Conservation (phyloP, 208 protist species). For the Trypanosoma melophagium region DNA sequence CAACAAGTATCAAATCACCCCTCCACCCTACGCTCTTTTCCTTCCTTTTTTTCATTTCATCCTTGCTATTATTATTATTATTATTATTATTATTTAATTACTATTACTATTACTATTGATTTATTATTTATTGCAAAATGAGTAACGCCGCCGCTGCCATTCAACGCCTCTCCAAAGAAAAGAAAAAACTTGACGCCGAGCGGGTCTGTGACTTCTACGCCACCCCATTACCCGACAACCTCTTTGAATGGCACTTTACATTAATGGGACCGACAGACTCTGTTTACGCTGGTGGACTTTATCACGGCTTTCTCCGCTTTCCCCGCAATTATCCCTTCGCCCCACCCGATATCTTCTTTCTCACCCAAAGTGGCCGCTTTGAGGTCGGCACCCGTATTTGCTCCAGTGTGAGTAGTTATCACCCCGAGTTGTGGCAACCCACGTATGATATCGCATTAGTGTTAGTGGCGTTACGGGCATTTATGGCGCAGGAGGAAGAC, state of each 20-base stretch:
- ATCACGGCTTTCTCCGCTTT: slow-evolving; percentile 84
- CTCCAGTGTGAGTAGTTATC: slow-evolving; percentile 83
- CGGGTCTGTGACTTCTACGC: slow-evolving; percentile 68
- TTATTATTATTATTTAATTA: too few relatives aligned
- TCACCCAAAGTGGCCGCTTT: slow-evolving; percentile 90
- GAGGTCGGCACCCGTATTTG: slow-evolving; percentile 81
- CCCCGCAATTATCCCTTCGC: slow-evolving; percentile 83
- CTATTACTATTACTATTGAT: too few relatives aligned
- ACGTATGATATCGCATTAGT: slow-evolving; percentile 71
- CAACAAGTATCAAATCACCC: too few relatives aligned
- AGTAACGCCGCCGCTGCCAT: slow-evolving; percentile 50
- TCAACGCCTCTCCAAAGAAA: slow-evolving; percentile 69
- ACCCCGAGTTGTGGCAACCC: slow-evolving; percentile 89
- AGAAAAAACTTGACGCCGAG: slow-evolving; percentile 46
- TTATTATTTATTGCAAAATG: too few relatives aligned
- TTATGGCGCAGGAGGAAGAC: slow-evolving; percentile 88
- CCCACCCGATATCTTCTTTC: slow-evolving; percentile 87
- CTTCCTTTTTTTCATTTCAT: too few relatives aligned
- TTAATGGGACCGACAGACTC: slow-evolving; percentile 83
- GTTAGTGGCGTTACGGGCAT: slow-evolving; percentile 66
- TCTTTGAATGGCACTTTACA: slow-evolving; percentile 99
- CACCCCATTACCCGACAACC: slow-evolving; percentile 87
- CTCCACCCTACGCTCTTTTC: too few relatives aligned
- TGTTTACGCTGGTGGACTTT: slow-evolving; percentile 76
- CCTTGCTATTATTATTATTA: too few relatives aligned